phyloP scores from a whole-genome alignment of 192 early-diverging fungal species.

The Podila minutissima region DNA sequence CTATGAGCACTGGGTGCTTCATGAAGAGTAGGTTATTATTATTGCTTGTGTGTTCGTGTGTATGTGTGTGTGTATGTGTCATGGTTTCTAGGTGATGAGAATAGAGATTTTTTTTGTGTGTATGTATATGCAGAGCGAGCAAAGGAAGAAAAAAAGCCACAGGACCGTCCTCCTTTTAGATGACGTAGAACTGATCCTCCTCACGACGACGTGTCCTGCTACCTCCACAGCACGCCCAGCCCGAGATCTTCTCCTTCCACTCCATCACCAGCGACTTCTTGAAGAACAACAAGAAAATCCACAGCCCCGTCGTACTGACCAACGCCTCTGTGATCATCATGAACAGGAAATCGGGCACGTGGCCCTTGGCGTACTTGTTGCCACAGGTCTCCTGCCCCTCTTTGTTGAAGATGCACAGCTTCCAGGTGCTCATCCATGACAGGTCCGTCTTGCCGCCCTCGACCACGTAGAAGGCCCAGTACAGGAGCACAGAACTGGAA shows the following conservation, averaged over 20 bases:
- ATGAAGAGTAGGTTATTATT: no score
- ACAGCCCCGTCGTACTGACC: conserved; percentile 56
- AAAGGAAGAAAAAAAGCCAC: no score
- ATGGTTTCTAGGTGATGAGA: no score
- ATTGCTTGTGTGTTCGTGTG: no score
- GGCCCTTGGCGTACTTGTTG: conserved; percentile 17
- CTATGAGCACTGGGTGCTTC: no score
- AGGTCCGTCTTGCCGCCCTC: conserved; percentile 51
- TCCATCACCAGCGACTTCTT: conserved; percentile 56
- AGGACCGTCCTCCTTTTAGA: conserved; percentile 22
- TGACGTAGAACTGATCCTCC: conserved; percentile 60
- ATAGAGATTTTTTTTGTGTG: no score
- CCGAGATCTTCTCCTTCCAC: conserved; percentile 58
- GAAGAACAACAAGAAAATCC: conserved; percentile 55
- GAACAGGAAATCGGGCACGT: conserved; percentile 56
- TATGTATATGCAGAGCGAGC: no score
- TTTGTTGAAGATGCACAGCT: conserved; percentile 52
- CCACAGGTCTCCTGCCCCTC: conserved; percentile 51
- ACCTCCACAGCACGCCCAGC: conserved; percentile 48
- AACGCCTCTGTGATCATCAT: conserved; percentile 58
- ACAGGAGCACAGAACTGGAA: conserved; percentile 55
- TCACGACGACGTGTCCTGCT: conserved; percentile 30
- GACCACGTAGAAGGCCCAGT: conserved; percentile 62
- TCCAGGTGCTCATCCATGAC: conserved; percentile 49
- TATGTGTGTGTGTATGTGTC: no score